Evolutionary conservation across 2,329 filamentous ascomycete species (phyloP).

Genomic region (Diaporthe aspalathi): DNA sequence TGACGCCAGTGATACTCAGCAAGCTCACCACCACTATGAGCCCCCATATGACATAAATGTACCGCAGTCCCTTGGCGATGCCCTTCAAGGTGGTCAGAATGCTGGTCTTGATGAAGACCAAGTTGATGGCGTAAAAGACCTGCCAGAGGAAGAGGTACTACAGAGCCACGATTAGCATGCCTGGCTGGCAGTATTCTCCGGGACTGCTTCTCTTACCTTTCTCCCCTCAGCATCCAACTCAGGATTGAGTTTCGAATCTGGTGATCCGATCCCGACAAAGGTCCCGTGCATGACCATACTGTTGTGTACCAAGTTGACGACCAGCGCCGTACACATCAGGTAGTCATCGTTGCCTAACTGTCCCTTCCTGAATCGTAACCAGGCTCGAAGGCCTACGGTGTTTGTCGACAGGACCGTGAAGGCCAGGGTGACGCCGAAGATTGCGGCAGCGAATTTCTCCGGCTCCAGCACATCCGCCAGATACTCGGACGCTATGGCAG

Average conservation of each 20-base stretch:
- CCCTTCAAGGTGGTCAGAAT: constrained; percentile 37
- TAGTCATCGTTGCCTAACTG: constrained; percentile 37
- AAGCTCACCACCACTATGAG: constrained; percentile 37
- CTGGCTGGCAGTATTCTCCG: neutral
- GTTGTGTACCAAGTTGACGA: constrained; percentile 38
- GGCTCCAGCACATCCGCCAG: constrained; percentile 37
- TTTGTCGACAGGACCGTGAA: constrained; percentile 37
- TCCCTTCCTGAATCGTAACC: constrained; percentile 24
- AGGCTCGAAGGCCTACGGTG: constrained; percentile 31
- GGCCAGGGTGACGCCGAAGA: constrained; percentile 38
- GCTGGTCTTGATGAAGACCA: constrained; percentile 39
- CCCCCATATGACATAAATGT: constrained; percentile 33
- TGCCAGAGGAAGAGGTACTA: constrained; percentile 41
- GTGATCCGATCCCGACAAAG: constrained; percentile 38
- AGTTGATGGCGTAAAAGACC: constrained; percentile 35
- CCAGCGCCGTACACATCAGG: constrained; percentile 38
- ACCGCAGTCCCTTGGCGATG: constrained; percentile 31
- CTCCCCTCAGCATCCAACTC: constrained; percentile 35
- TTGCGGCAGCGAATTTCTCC: constrained; percentile 37
- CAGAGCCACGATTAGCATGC: neutral
- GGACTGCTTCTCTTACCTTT: constrained; percentile 14
- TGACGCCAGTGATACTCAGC: constrained; percentile 36
- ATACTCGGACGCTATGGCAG: constrained; percentile 37
- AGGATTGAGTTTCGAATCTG: constrained; percentile 35
- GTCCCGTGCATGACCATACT: constrained; percentile 38